These are phyloP conservation scores for Claviceps arundinis DNA, from an alignment of 2,329 filamentous ascomycete species.

Conservation along the genomic window DNA sequence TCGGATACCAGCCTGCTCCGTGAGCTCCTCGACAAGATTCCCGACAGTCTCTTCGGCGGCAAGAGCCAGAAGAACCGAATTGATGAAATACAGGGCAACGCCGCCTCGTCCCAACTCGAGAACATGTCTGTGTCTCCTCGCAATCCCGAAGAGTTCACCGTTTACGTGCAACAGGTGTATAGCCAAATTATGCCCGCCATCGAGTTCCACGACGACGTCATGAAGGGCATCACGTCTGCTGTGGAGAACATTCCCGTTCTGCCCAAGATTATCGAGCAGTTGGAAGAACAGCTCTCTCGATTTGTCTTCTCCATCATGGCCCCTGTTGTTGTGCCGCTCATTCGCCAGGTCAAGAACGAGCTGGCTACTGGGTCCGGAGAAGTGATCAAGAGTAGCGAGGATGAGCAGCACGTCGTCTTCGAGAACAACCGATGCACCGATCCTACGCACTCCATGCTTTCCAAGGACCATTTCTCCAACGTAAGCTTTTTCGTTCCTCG, in stretches of 20 bases:
- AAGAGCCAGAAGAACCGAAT: slow-evolving; percentile 63
- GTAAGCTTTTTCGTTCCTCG: slow-evolving; percentile 23
- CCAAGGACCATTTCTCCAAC: slow-evolving; percentile 91
- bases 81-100: slow-evolving; percentile 66
- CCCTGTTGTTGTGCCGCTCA: slow-evolving; percentile 74
- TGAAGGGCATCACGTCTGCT: slow-evolving; percentile 64
- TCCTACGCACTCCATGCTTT: slow-evolving; percentile 90
- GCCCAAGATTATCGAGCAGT: slow-evolving; percentile 70
- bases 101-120: slow-evolving; percentile 60
- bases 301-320: slow-evolving; percentile 90
- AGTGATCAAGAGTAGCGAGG: slow-evolving; percentile 72
- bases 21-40: slow-evolving; percentile 69
- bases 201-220: slow-evolving; percentile 78
- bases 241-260: slow-evolving; percentile 78
- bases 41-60: slow-evolving; percentile 64
- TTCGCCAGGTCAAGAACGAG: slow-evolving; percentile 76
- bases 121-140: slow-evolving; percentile 62
- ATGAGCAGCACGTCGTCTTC: slow-evolving; percentile 80
- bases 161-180: slow-evolving; percentile 60
- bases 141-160: slow-evolving; percentile 71
- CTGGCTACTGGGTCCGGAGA: slow-evolving; percentile 75
- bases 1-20: slow-evolving; percentile 63
- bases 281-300: slow-evolving; percentile 75
- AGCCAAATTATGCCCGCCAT: slow-evolving; percentile 79
- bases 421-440: slow-evolving; percentile 62